phyloP scores from a whole-genome alignment of 192 early-diverging fungal genomes.

The Backusella macrospora region DNA sequence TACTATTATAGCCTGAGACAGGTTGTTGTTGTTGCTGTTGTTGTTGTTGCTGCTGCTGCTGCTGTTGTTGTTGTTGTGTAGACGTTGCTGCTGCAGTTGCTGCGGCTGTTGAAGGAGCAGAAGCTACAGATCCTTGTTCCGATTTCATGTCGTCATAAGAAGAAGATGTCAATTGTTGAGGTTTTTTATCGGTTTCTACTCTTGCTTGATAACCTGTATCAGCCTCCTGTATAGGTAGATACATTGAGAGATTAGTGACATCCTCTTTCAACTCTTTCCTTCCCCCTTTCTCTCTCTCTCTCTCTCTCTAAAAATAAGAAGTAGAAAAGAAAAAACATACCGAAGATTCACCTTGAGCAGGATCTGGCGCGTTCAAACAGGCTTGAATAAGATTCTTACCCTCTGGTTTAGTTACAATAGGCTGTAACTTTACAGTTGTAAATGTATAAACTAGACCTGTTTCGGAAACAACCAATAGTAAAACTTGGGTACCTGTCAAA shows the following conservation, averaged over 20 bases:
- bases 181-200: background rate
- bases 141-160: too few species aligned
- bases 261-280: too few species aligned
- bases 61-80: too few species aligned
- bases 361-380: constrained; percentile 57
- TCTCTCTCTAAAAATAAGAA: background rate
- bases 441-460: constrained; percentile 96
- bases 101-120: too few species aligned
- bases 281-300: background rate
- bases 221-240: too few species aligned
- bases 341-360: background rate
- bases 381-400: constrained; percentile 92
- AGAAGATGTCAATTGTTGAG: background rate
- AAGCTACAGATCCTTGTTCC: too few species aligned
- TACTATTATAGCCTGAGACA: background rate
- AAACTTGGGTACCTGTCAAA: constrained; percentile 91
- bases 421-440: constrained; percentile 91
- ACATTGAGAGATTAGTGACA: too few species aligned
- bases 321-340: background rate
- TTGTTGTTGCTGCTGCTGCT: background rate
- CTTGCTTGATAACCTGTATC: background rate
- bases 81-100: too few species aligned
- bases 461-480: constrained; percentile 91
- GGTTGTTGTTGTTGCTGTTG: background rate
- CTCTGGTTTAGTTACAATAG: constrained; percentile 88